Base-by-base conservation (phyloP, 2,329 filamentous ascomycete genomes). In the Cytospora piceicola region DNA sequence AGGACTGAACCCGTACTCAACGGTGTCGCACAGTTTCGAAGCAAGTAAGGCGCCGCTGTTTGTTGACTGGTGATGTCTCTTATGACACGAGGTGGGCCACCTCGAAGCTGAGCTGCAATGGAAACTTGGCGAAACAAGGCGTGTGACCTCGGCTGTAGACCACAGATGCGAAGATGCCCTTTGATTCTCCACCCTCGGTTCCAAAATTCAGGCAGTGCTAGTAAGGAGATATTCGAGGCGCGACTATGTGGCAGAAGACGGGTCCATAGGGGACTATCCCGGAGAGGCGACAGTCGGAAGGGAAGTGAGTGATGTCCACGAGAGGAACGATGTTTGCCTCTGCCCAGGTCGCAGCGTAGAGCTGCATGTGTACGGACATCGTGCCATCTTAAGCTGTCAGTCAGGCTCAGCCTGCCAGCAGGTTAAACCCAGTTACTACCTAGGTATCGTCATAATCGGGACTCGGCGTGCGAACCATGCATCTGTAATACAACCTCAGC, bases 61-160 rank as follows among this genome's bases (percentile, higher is more conserved):
- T 30, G 53, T 56, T 34, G 17, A 22, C 22, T 36, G 27, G 36
- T 15, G 49, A 27, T 60, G 51, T 64, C 34, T 34, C 62, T 30
- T 30, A 39, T 29, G 34, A 29, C 62, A 51, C 24, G 17, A 32
- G 42, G 42, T 32, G 8, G 52, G 27, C 12, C 46, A 39, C 56
- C 24, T 9, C 32, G 15, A 32, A 24, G 20, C 30, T 64, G 24
- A 52, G 49, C 61, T 59, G 42, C 17, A 20, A 30, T 58, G 12
- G 27, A 42, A 36, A 63, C 42, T 52, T 63, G 53, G 61, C 61
- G 39, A 32, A 17, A 42, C 55, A 59, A 29, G 4, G n/a, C 17
- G 27, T 58, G 36, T 59, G 36, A 60, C 56, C 20, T n/a, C 2
- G 17, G 17, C 17, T n/a, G 1, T n/a, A 9, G 17, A 42, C 39